Evolutionary conservation across 2,329 filamentous ascomycete species (phyloP), one percentile per base, ranked within the genome.

Genomic region (Pseudofabraea citricarpa): DNA sequence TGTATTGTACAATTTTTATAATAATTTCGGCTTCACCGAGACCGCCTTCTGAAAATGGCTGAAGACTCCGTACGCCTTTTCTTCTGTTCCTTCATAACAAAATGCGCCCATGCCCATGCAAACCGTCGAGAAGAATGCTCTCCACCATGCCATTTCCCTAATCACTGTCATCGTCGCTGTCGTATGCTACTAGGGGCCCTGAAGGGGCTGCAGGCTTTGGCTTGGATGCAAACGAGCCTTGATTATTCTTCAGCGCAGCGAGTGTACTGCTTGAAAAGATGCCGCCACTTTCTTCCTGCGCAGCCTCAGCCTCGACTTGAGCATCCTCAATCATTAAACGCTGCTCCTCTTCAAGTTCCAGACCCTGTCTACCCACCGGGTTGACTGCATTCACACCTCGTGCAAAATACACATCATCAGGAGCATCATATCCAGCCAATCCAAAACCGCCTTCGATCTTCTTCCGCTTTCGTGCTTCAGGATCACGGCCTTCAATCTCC

Each of bases 391-490:
- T 81, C 53, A 81, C 78, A 26, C 90, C 88, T 36, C 87, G 76
- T 0, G 90, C 87, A 65, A 90, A 95, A 77, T 94, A 95, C 20
- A 98, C 82, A 50, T 93, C 85, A 61, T 98, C 93, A 0, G 91
- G 90, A 2, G 90, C 90, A 58, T 97, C 88, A 62, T 96, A 97
- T 21, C 56, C 58, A 37, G 47, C 50, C 36, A 98, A 65, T 0
- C 90, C 91, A 60, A 95, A 97, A 18, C 79, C 83, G 39, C 89
- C 90, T 63, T 96, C 89, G 20, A 95, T 81, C 67, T 88, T 94
- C 64, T 91, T 81, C 57, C 90, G 75, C 70, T 96, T 97, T 60
- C 83, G 77, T 31, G 90, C 86, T 56, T 90, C 88, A 0, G 87
- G 87, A 53, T 95, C 89, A 40, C 87, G 80, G 13, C 93, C 93